phyloP scores from a whole-genome alignment of 352 stramenopile genomes.

The Aphanomyces stellatus region DNA sequence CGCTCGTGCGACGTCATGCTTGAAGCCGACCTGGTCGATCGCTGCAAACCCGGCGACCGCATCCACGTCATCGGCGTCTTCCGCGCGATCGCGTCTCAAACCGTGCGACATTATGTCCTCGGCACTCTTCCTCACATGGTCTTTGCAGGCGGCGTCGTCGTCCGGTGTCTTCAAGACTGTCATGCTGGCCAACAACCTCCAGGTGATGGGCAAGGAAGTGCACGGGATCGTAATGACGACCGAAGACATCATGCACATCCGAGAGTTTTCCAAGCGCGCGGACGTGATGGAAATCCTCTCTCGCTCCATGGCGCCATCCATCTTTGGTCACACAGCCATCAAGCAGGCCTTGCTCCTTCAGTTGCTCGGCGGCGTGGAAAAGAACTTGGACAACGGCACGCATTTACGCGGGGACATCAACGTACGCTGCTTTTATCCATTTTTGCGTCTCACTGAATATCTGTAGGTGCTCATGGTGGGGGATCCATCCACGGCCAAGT shows the following conservation, averaged over 20 bases:
- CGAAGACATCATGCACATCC: conserved; percentile 90
- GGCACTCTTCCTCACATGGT: conserved; percentile 6
- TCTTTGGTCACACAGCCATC: conserved; percentile 97
- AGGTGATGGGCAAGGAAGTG: conserved; percentile 91
- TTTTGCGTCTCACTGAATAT: conserved; percentile 1
- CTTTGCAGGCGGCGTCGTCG: conserved; percentile 61
- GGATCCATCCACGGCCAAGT: conserved; percentile 98
- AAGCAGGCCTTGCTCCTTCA: conserved; percentile 90
- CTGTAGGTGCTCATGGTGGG: conserved; percentile 90
- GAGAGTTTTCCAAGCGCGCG: conserved; percentile 83
- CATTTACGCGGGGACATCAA: conserved; percentile 99
- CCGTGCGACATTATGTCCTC: conserved; percentile 1
- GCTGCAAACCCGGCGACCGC: conserved; percentile 97
- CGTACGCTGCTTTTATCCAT: conserved; percentile 30
- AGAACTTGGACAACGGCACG: conserved; percentile 98
- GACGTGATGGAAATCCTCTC: conserved; percentile 91
- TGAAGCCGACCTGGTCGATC: conserved; percentile 98
- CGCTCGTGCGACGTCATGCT: conserved; percentile 96
- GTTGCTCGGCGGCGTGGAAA: conserved; percentile 87
- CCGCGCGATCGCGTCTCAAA: conserved; percentile 66
- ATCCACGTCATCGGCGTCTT: conserved; percentile 94
- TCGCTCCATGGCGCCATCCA: conserved; percentile 93
- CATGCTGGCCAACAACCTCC: conserved; percentile 94
- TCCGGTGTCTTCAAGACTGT: conserved; percentile 94
- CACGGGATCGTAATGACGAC: conserved; percentile 88